Evolutionary conservation across 306 rosid species (phyloP), one percentile per base, ranked within the genome.

Genomic region (Cucurbita argyrosperma): DNA sequence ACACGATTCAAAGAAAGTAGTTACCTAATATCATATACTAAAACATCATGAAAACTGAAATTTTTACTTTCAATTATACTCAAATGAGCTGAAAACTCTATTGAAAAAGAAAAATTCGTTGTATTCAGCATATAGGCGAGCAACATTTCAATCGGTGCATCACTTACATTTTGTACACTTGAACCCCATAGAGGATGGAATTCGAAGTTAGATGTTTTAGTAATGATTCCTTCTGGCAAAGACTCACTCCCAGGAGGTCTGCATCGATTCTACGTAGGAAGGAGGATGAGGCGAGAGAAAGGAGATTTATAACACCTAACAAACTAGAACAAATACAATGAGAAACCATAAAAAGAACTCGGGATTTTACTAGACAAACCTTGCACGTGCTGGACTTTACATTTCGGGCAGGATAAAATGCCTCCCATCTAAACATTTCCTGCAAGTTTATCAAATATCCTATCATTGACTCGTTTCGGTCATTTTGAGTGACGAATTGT

Each of bases 351-450:
- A 74, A 59, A 72, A 50, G 55, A 42, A 26, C 45, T 39, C 38
- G 5, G 47, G 8, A 67, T n/a, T 16, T 0, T 39, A 63, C 8
- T 7, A 58, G 21, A 77, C 82, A 82, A 78, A 92, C 98, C 98
- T 83, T 72, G 90, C 98, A 93, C 4, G 70, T 50, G 70, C 54
- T 74, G 19, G 87, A 40, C 53, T 76, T 80, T 35, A 74, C 55
- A 57, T 78, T 74, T 3, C 75, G 84, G 61, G 21, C 69, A 18
- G 80, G 30, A 83, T 80, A 71, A 75, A 74, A 56, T 6, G 79
- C 71, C 79, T 85, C 81, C 98, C 95, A 87, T 82, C 90, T 84
- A n/a, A 85, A 76, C 26, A 87, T 75, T 80, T 85, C 90, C 98
- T 94, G 96, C 85, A 82, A 8, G 4, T 10, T 16, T 51, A 15